These are phyloP conservation scores for Mycena polygramma DNA, from an alignment of 768 basidiomycete species.

Conservation along the genomic window DNA sequence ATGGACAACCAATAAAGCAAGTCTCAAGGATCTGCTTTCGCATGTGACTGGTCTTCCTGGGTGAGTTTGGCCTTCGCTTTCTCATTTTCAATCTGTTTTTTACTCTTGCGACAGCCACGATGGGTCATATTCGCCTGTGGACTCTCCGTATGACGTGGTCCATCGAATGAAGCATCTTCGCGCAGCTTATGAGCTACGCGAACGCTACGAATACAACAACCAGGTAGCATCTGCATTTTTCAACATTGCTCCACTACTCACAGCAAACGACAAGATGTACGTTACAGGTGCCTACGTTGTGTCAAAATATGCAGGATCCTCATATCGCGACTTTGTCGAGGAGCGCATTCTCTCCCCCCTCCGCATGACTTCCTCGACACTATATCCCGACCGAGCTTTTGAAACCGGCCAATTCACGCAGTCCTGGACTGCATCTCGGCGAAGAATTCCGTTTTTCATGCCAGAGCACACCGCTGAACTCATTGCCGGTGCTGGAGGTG, in stretches of 20 bases:
- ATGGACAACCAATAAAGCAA: constrained; percentile 53
- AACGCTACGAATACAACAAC: constrained; percentile 51
- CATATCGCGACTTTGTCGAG: constrained; percentile 56
- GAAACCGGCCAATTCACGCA: constrained; percentile 43
- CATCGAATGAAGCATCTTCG: constrained; percentile 44
- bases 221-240: constrained; percentile 38
- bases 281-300: constrained; percentile 49
- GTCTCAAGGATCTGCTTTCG: constrained; percentile 50
- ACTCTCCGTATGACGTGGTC: constrained; percentile 43
- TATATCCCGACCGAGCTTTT: constrained; percentile 49
- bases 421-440: constrained; percentile 17
- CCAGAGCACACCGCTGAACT: constrained; percentile 40
- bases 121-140: constrained; percentile 39
- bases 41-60: constrained; percentile 53
- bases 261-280: constrained; percentile 50
- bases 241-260: neutral
- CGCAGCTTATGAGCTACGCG: constrained; percentile 48
- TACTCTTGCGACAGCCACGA: constrained; percentile 44
- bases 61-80: constrained; percentile 33
- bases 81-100: neutral
- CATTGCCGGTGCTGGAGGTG: constrained; percentile 55
- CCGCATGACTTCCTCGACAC: constrained; percentile 56
- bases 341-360: constrained; percentile 57
- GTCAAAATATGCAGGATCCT: constrained; percentile 28
- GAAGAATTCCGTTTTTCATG: constrained; percentile 33